These are phyloP conservation scores for Biscogniauxia marginata DNA, from an alignment of 2,329 filamentous ascomycete genomes.

Conservation along the genomic window DNA sequence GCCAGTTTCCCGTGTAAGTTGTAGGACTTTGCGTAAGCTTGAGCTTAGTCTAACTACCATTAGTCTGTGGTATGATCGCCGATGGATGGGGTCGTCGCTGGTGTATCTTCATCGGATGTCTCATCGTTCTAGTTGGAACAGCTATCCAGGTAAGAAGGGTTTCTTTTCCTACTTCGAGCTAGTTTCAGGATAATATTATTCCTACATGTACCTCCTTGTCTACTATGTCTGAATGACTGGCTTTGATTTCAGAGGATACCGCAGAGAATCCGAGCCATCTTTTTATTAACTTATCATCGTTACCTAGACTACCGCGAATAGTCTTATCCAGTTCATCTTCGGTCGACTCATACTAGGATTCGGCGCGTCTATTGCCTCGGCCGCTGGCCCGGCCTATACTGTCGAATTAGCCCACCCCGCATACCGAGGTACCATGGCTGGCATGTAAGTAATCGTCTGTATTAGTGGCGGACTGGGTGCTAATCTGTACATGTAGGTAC, in stretches of 20 bases:
- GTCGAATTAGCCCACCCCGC: conserved; percentile 63
- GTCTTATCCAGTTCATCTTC: conserved; percentile 52
- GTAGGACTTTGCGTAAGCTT: too few species aligned
- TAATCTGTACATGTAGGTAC: conserved; percentile 20
- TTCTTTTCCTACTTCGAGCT: background rate
- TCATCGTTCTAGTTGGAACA: conserved; percentile 51
- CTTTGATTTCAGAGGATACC: background rate
- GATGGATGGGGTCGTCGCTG: conserved; percentile 53
- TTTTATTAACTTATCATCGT: background rate
- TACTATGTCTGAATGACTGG: background rate
- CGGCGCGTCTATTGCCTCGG: conserved; percentile 58
- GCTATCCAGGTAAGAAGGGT: conserved; percentile 40
- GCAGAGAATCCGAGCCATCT: background rate
- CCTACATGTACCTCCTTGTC: background rate
- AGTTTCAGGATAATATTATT: background rate
- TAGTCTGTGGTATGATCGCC: conserved; percentile 47
- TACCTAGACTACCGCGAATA: conserved; percentile 37
- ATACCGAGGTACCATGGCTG: conserved; percentile 60
- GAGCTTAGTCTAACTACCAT: background rate
- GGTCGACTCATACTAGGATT: conserved; percentile 55
- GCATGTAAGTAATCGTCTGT: conserved; percentile 50
- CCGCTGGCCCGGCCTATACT: conserved; percentile 62
- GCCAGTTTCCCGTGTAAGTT: conserved; percentile 44
- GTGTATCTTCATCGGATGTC: conserved; percentile 55
- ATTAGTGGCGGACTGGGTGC: background rate